phyloP scores from a whole-genome alignment of 1,284 basidiomycete species.

The Pseudomicrostroma phylloplanum region DNA sequence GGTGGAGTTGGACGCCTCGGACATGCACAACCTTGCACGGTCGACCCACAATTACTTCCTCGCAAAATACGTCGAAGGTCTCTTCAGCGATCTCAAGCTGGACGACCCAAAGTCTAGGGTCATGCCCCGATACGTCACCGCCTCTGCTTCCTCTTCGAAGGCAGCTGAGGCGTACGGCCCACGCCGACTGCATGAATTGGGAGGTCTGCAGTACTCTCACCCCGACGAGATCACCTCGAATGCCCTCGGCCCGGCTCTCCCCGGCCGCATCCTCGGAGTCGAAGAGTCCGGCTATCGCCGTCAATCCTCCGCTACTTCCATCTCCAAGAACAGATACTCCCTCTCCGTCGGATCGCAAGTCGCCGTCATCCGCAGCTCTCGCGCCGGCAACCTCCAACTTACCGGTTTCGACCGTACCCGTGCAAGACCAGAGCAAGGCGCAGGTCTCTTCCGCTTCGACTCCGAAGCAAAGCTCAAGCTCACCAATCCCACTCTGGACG shows the following conservation, averaged over 20 bases:
- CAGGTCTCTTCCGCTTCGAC: neutral
- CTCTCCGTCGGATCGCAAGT: no score
- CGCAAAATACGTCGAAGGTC: neutral
- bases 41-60: neutral
- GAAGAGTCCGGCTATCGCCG: no score
- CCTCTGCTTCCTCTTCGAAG: neutral
- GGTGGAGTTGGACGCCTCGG: neutral
- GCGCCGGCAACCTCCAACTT: no score
- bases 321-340: no score
- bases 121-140: neutral
- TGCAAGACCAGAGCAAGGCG: no score
- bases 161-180: neutral
- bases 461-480: neutral
- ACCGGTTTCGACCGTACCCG: no score
- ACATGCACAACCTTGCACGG: neutral
- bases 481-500: no score
- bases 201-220: slow-evolving; percentile 5
- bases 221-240: neutral
- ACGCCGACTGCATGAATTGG: neutral
- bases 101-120: neutral
- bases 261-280: slow-evolving; percentile 1
- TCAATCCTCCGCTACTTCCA: no score
- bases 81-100: neutral
- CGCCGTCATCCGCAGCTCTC: no score
- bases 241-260: neutral